Evolutionary conservation across 1,284 basidiomycete species (phyloP), one percentile per base, ranked within the genome.

Genomic region (Fistulinella cinereoalba): DNA sequence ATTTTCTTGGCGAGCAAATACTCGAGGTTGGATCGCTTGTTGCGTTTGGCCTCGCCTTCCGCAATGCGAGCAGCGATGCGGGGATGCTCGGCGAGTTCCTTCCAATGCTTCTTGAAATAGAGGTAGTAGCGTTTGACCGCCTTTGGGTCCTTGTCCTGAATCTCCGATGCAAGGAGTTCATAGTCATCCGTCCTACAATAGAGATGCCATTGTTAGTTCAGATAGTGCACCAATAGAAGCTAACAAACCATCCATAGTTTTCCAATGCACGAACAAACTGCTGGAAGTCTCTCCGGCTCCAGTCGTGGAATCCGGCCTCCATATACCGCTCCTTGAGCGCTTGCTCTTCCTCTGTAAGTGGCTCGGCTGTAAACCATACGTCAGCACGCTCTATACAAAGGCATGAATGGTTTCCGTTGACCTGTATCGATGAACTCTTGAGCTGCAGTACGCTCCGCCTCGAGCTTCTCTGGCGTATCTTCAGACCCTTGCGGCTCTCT

Each of bases 241-340:
- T 6, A 13, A 64, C 79, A 33, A 46, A 88, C 87, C 92, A 91
- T 45, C 95, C 96, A 64, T 93, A 85, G 8, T 80, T 81, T 65
- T 97, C 96, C 37, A 93, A 72, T 0, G 85, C 92, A 43, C 82
- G 79, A 40, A 97, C 79, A 61, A 98, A 92, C 56, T 88, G 87
- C 61, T 96, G 93, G 76, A 93, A 98, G 64, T 98, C 94, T 37
- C 92, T 81, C 53, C 91, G 78, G 62, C 86, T 92, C 95, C 95
- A 97, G 56, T 88, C 84, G 27, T 83, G 80, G 71, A 97, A 97
- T 13, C 94, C 93, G 47, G 87, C 74, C 25, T 75, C 76, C n/a
- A 85, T 80, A 28, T 89, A 80, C 37, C 76, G 76, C 40, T 94
- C 91, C 69, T 96, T 96, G 61, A 83, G 74, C 6, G 79, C 79